A percentile compares a stretch with the other conserved stretches of the same genome.
These are phyloP conservation scores for Plasmodium cynomolgi DNA, from an alignment of 169 alveolate genomes.

Conservation along the genomic window DNA sequence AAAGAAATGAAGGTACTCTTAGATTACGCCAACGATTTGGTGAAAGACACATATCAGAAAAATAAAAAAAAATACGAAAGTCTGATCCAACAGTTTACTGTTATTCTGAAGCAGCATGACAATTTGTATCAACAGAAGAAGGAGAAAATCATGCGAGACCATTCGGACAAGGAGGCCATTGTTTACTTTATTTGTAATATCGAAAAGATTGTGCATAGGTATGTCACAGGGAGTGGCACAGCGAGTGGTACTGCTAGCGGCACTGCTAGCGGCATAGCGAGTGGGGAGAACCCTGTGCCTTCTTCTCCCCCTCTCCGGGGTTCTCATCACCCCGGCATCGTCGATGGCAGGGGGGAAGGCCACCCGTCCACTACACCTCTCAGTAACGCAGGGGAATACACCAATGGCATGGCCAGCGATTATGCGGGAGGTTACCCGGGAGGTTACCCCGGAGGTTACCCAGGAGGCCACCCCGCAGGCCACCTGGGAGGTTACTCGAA, in stretches of 20 bases:
- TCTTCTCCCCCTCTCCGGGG: neutral
- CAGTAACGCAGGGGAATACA: neutral
- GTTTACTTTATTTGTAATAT: slow-evolving; percentile 31
- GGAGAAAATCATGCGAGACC: slow-evolving; percentile 24
- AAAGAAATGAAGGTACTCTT: slow-evolving; percentile 18
- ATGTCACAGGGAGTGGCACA: too few relatives aligned
- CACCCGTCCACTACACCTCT: neutral
- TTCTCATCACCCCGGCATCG: neutral
- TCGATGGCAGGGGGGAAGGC: neutral
- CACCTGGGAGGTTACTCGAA: neutral
- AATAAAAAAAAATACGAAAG: slow-evolving; percentile 14
- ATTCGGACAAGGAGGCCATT: slow-evolving; percentile 16
- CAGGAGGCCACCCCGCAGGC: too few relatives aligned
- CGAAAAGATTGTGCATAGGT: slow-evolving; percentile 14
- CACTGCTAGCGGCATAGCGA: too few relatives aligned
- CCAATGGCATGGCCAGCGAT: neutral
- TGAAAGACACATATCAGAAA: neutral
- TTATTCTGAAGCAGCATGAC: slow-evolving; percentile 54
- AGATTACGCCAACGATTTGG: slow-evolving; percentile 24
- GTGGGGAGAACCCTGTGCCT: neutral
- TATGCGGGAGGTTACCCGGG: neutral
- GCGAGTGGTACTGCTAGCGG: too few relatives aligned
- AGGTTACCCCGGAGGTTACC: neutral
- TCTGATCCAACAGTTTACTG: slow-evolving; percentile 39
- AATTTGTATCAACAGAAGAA: slow-evolving; percentile 47